These are phyloP conservation scores for Tuber umbilicatum DNA, from an alignment of 495 filamentous ascomycete genomes.

Conservation along the genomic window DNA sequence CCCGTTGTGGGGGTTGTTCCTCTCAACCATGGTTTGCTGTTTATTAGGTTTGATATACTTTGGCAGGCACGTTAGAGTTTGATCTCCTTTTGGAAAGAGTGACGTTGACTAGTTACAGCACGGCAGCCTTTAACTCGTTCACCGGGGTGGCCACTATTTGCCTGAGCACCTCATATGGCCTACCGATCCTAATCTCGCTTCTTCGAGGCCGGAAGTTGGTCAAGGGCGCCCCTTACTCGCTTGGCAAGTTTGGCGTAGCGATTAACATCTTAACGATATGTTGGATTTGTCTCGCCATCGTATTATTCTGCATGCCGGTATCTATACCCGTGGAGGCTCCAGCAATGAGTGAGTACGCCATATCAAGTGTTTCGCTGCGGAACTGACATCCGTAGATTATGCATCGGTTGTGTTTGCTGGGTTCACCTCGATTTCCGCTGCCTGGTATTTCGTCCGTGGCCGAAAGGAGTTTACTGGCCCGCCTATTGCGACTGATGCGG, in stretches of 20 bases:
- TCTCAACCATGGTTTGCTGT: constrained; percentile 52
- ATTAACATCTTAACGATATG: constrained; percentile 61
- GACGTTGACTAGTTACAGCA: constrained; percentile 23
- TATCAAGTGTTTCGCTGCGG: constrained; percentile 10
- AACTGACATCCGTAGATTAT: constrained; percentile 47
- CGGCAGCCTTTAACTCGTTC: constrained; percentile 60
- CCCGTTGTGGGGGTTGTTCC: constrained; percentile 53
- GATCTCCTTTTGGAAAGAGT: constrained; percentile 5
- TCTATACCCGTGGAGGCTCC: constrained; percentile 49
- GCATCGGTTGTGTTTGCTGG: constrained; percentile 60
- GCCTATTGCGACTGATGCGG: constrained; percentile 49
- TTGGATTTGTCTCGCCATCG: constrained; percentile 57
- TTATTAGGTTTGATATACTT: constrained; percentile 60
- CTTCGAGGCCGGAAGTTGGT: constrained; percentile 58
- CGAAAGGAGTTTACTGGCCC: constrained; percentile 65
- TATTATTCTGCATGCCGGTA: constrained; percentile 51
- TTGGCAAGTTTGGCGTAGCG: constrained; percentile 55
- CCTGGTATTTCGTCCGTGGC: constrained; percentile 66
- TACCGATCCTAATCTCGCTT: constrained; percentile 57
- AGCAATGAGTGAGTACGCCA: constrained; percentile 46
- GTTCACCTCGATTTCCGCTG: constrained; percentile 51
- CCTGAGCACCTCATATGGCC: constrained; percentile 56
- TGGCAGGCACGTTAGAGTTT: constrained; percentile 41
- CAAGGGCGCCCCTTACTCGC: constrained; percentile 51
- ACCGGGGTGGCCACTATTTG: constrained; percentile 62